A percentile compares a stretch with the other conserved stretches of the same genome.
These are phyloP conservation scores for Arthrobotrys entomopaga DNA, from an alignment of 2,329 filamentous ascomycete genomes.

Conservation along the genomic window DNA sequence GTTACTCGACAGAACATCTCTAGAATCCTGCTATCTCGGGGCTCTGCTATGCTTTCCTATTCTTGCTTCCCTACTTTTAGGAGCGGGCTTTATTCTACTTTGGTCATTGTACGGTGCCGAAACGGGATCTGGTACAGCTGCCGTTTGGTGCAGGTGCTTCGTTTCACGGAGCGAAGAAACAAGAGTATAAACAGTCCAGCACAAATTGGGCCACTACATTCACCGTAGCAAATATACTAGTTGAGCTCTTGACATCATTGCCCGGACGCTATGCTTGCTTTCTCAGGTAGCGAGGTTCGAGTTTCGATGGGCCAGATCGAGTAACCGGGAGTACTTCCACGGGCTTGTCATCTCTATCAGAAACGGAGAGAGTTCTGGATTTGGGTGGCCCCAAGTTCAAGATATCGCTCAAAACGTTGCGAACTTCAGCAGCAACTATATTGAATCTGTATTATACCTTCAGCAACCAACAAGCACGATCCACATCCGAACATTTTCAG, in stretches of 20 bases:
- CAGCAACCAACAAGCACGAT: conserved; percentile 2
- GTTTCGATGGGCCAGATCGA: conserved; percentile 20
- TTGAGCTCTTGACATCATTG: conserved; percentile 37
- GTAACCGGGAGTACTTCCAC: conserved; percentile 6
- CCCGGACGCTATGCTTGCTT: conserved; percentile 9
- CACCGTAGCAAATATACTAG: conserved; percentile 25
- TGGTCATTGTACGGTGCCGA: conserved; percentile 32
- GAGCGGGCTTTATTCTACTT: conserved; percentile 30
- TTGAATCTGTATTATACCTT: conserved; percentile 7
- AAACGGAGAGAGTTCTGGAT: conserved; percentile 19
- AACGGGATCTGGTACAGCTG: conserved; percentile 52
- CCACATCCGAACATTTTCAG: conserved; percentile 37
- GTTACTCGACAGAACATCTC: conserved; percentile 18
- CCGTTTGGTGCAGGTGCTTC: conserved; percentile 42
- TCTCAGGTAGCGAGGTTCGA: conserved; percentile 12
- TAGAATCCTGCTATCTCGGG: not conserved
- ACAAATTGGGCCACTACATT: conserved; percentile 1
- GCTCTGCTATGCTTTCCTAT: not conserved
- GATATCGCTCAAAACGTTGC: conserved; percentile 29
- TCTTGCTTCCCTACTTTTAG: not conserved
- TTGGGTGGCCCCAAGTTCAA: conserved; percentile 24
- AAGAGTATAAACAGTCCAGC: conserved; percentile 1
- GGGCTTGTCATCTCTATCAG: conserved; percentile 38
- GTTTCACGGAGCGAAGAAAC: conserved; percentile 51
- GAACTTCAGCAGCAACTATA: conserved; percentile 22